Evolutionary conservation across 495 filamentous ascomycete species (phyloP), one percentile per base, ranked within the genome.

Genomic region (Corynascus novoguineensis): DNA sequence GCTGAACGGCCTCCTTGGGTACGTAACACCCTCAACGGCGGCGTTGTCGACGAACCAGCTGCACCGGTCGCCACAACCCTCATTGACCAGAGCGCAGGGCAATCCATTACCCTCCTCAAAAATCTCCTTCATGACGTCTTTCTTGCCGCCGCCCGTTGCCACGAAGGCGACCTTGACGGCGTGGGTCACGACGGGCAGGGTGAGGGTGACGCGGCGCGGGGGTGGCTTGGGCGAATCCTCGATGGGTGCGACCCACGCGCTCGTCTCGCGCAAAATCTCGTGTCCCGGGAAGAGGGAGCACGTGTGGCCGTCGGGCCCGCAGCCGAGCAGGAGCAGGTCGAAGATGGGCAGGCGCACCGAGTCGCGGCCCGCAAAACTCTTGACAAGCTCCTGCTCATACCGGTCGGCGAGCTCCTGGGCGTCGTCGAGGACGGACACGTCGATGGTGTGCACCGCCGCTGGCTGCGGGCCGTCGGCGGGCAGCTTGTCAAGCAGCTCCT

Each of bases 231-330:
- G 93, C 22, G 89, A 95, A 73, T 97, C 88, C 67, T 84, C 84
- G 63, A 95, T 90, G 4, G 92, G 81, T 5, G 88, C 86, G 11
- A 97, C 90, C 93, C 93, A 98, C 32, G 91, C 92, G 63, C 87
- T 85, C 56, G 83, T 83, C 77, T 97, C 93, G 40, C 92, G 83
- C 59, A 98, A 78, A 38, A 97, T 78, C 42, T 84, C 83, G 61
- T 96, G 92, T 25, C 86, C 86, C 6, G 93, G 95, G 77, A 98
- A 98, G 28, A 97, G 78, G 62, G 86, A 90, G 86, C 95, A 97
- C 24, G 93, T 97, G 73, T 98, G 93, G 35, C 93, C 93, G 68
- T 98, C 93, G 15, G 92, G 93, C 4, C 93, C 93, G 63, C 87
- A 92, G 55, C 93, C 93, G 42, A 98, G 83, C 17, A 98, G 80